These are phyloP conservation scores for Scheffersomyces illinoinensis DNA, from an alignment of 1,139 yeast genomes.

Conservation along the genomic window DNA sequence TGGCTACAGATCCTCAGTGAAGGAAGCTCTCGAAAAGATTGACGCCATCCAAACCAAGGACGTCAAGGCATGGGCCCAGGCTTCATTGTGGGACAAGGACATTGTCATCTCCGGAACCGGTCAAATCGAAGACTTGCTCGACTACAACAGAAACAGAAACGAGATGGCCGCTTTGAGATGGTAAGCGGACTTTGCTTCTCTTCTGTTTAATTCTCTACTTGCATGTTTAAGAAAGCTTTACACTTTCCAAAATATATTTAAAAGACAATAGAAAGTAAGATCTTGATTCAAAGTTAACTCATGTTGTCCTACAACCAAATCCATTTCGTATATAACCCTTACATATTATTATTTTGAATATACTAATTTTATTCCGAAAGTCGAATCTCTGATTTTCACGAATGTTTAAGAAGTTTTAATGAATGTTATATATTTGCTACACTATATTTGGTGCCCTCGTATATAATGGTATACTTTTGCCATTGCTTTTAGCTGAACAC, in stretches of 20 bases:
- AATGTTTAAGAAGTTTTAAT: background rate
- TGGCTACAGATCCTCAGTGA: slow-evolving; percentile 62
- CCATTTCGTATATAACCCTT: background rate
- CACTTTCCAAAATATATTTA: background rate
- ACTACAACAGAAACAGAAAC: slow-evolving; percentile 82
- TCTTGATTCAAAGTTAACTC: background rate
- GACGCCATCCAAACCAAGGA: slow-evolving; percentile 63
- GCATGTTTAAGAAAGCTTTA: background rate
- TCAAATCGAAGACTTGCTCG: slow-evolving; percentile 79
- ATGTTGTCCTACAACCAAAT: background rate
- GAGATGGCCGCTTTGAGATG: slow-evolving; percentile 87
- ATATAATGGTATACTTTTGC: background rate
- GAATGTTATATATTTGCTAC: background rate
- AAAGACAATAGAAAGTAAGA: background rate
- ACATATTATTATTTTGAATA: background rate
- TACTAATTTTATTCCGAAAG: background rate
- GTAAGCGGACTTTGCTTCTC: slow-evolving; percentile 22
- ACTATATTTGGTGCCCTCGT: background rate
- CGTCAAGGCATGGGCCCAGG: slow-evolving; percentile 72
- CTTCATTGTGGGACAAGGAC: slow-evolving; percentile 80
- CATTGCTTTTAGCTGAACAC: background rate
- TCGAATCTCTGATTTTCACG: no score
- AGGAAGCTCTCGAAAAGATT: slow-evolving; percentile 60
- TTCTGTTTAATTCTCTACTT: slow-evolving; percentile 2
- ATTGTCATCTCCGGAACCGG: slow-evolving; percentile 81